These are phyloP conservation scores for Penicillium sclerotiorum DNA, from an alignment of 2,329 filamentous ascomycete species.

Conservation along the genomic window DNA sequence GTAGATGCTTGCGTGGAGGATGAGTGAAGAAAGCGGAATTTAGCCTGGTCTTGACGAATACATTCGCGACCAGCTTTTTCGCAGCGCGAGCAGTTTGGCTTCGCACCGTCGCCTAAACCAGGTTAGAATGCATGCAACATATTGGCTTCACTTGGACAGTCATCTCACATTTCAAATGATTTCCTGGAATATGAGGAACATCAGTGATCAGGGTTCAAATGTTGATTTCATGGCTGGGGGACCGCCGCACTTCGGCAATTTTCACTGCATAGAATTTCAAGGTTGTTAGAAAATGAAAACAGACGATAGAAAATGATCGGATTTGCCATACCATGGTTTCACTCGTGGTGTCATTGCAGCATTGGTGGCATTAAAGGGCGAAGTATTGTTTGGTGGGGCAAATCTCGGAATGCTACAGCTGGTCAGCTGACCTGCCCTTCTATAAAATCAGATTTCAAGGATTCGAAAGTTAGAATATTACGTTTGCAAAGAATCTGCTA, in stretches of 20 bases:
- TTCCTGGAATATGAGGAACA: constrained; percentile 2
- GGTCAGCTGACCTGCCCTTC: neutral
- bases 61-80: neutral
- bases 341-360: neutral
- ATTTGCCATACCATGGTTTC: constrained; percentile 5
- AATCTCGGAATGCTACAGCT: neutral
- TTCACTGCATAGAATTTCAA: too few relatives aligned
- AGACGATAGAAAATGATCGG: too few relatives aligned
- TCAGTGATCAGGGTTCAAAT: neutral
- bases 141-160: neutral
- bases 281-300: too few relatives aligned
- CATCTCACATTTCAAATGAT: constrained; percentile 8
- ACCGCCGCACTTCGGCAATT: constrained; percentile 24
- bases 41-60: neutral
- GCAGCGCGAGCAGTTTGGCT: neutral
- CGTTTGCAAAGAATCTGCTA: too few relatives aligned
- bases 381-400: neutral
- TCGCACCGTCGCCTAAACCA: constrained; percentile 25
- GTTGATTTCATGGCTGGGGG: constrained; percentile 5
- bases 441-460: neutral
- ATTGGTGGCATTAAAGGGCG: neutral
- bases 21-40: neutral
- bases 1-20: neutral
- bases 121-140: neutral
- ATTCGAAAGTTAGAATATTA: neutral